Evolutionary conservation across 2,329 filamentous ascomycete species (phyloP).

Genomic region (Fusarium pseudograminearum): DNA sequence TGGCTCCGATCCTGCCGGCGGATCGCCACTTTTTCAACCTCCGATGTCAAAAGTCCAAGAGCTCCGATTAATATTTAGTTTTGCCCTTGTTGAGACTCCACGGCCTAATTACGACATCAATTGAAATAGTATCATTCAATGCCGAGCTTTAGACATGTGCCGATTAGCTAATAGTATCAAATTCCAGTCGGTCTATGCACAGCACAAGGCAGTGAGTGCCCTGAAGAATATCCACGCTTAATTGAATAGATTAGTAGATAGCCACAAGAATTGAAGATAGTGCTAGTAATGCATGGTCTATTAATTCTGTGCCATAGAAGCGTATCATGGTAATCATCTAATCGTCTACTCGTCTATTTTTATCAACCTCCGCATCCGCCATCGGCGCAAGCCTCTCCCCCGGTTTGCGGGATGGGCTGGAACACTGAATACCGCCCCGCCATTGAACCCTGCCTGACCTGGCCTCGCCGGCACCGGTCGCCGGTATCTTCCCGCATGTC

Average conservation of each 20-base stretch:
- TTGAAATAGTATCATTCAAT: conserved; percentile 5
- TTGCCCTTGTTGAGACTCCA: conserved; percentile 13
- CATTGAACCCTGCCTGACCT: conserved; percentile 12
- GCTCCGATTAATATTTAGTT: conserved; percentile 25
- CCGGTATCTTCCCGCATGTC: conserved; percentile 41
- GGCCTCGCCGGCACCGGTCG: conserved; percentile 44
- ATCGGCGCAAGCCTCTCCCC: conserved; percentile 32
- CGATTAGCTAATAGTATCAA: conserved; percentile 9
- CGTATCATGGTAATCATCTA: conserved; percentile 6
- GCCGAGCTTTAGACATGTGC: conserved; percentile 1
- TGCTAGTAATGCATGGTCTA: not conserved
- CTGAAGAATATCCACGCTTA: not conserved
- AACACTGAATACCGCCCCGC: conserved; percentile 13
- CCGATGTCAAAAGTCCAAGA: conserved; percentile 39
- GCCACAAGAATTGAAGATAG: not conserved
- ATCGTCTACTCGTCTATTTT: conserved; percentile 9
- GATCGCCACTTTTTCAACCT: conserved; percentile 45
- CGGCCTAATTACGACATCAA: conserved; percentile 35
- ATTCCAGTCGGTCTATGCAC: not conserved
- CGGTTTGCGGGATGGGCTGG: conserved; percentile 8
- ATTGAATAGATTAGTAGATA: not conserved
- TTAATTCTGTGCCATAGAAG: conserved; percentile 7
- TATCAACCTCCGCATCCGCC: conserved; percentile 37
- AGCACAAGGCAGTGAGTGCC: too few relatives aligned
- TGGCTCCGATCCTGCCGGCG: conserved; percentile 28